Conservation (phyloP, 345 rosid species). For the Eucalyptus melliodora region DNA sequence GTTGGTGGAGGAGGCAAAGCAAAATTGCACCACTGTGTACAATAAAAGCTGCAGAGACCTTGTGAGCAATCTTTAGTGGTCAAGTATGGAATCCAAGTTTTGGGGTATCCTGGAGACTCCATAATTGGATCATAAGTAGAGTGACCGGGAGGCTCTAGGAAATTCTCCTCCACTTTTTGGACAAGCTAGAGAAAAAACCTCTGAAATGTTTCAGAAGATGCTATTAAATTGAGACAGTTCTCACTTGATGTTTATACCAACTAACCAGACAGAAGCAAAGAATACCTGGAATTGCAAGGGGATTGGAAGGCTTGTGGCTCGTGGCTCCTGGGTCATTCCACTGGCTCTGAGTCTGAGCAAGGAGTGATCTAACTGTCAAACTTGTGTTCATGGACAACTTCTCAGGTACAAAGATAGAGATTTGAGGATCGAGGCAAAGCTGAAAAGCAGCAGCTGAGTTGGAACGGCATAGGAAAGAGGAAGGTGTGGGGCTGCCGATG, state of each 20-base stretch:
- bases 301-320: neutral
- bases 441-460: neutral
- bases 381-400: neutral
- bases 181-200: neutral
- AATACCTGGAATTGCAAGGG: neutral
- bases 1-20: constrained; percentile 67
- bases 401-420: neutral
- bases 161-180: neutral
- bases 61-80: constrained; percentile 65
- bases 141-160: neutral
- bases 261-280: neutral
- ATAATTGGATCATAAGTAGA: neutral
- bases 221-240: neutral
- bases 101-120: constrained; percentile 24
- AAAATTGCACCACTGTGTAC: constrained; percentile 83
- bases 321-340: neutral
- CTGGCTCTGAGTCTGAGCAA: neutral
- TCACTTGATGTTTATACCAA: neutral
- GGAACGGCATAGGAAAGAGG: neutral
- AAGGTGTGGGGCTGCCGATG: neutral
- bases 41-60: constrained; percentile 59
- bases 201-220: neutral
- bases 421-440: neutral
- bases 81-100: constrained; percentile 37
- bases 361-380: neutral